Evolutionary conservation across 106 monocot genomes (phyloP), one percentile per base, ranked within the genome.

Genomic region (Hemerocallis citrina): DNA sequence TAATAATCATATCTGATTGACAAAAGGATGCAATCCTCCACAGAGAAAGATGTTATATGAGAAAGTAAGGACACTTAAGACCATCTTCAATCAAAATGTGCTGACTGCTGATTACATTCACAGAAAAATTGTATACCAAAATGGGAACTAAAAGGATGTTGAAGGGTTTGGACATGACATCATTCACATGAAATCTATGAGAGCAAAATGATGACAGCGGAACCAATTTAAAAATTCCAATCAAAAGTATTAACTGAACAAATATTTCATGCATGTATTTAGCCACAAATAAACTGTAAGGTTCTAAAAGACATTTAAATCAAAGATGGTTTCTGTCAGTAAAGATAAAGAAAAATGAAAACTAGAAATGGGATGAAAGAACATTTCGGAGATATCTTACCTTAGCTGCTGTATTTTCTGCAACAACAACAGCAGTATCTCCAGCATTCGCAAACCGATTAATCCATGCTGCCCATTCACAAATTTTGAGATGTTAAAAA

Each of bases 371-470:
- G 12, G 49, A 24, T 16, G 5, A 52, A 49, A 25, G 17, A 52
- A 38, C 16, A 34, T 35, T 34, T 57, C 39, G 19, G 42, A 79
- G 45, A 10, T 34, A 65, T 69, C 54, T 9, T 27, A 90, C 96
- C 87, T 67, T 70, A 50, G 74, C 37, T 55, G 96, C 87, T 62
- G 96, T 84, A 52, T 72, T 81, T 59, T 74, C 90, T 34, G 90
- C 96, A 79, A 81, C 84, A 52, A 84, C 83, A 73, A 87, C 34
- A 17, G 96, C 84, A 55, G 96, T 69, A 76, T 96, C 96, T 51
- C 90, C 96, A 68, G 83, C 96, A 74, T 96, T 86, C 8, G 96
- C 96, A 81, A 96, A 96, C 1, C 96, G 84, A 66, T 96, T 96
- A 23, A 96, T 79, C 96, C 96, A 96, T 44, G 69, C 96, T 96